phyloP scores from a whole-genome alignment of 1,139 yeast species.

The Kodamaea fungicola region DNA sequence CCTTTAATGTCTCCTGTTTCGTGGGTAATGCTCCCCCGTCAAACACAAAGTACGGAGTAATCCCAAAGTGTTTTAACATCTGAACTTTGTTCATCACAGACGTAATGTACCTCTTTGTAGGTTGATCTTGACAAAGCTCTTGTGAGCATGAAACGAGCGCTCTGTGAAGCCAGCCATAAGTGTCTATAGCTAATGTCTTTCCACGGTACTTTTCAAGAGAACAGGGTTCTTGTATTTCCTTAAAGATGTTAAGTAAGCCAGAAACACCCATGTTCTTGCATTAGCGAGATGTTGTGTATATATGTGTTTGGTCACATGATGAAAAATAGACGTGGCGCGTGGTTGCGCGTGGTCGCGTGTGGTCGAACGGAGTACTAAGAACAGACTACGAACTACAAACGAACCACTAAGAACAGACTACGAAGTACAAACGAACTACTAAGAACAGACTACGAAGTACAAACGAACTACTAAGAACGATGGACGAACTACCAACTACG shows the following conservation, averaged over 20 bases:
- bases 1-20: constrained; percentile 69
- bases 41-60: constrained; percentile 84
- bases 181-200: constrained; percentile 83
- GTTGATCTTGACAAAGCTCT: constrained; percentile 70
- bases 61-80: constrained; percentile 64
- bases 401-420: too few relatives aligned
- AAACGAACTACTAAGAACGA: too few relatives aligned
- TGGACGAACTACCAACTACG: too few relatives aligned
- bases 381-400: background rate
- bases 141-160: constrained; percentile 81
- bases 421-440: too few relatives aligned
- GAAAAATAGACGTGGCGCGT: too few relatives aligned
- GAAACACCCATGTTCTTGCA: constrained; percentile 61
- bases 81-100: constrained; percentile 61
- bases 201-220: constrained; percentile 65
- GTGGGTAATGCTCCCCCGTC: constrained; percentile 89
- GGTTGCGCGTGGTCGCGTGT: background rate
- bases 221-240: constrained; percentile 63
- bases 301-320: too few relatives aligned
- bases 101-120: constrained; percentile 63
- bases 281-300: background rate
- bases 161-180: constrained; percentile 95
- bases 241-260: constrained; percentile 73
- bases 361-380: background rate
- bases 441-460: too few relatives aligned